These are phyloP conservation scores for Blastocystis sp. DNA, from an alignment of 352 stramenopile genomes.

Conservation along the genomic window DNA sequence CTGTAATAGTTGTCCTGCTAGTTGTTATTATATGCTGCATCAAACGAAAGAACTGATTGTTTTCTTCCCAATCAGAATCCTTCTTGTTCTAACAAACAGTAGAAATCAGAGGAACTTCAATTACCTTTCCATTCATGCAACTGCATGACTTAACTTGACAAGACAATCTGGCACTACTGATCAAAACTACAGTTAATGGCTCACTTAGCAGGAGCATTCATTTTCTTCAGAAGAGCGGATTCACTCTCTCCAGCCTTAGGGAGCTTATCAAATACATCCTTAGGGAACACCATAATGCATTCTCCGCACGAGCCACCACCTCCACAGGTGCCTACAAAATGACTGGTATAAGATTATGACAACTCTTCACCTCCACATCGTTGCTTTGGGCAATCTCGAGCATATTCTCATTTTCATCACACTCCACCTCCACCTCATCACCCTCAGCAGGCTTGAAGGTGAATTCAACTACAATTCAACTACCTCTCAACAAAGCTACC, in stretches of 20 bases:
- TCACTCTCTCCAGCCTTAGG: slow-evolving; percentile 60
- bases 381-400: slow-evolving; percentile 58
- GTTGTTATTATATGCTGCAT: background rate
- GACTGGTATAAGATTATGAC: background rate
- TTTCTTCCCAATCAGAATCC: background rate
- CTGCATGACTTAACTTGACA: slow-evolving; percentile 49
- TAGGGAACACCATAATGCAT: slow-evolving; percentile 54
- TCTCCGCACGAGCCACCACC: slow-evolving; percentile 52
- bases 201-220: slow-evolving; percentile 21
- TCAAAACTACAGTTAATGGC: background rate
- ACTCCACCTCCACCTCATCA: slow-evolving; percentile 58
- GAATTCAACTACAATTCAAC: slow-evolving; percentile 38
- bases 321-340: slow-evolving; percentile 23
- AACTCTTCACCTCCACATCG: slow-evolving; percentile 66
- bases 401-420: slow-evolving; percentile 44
- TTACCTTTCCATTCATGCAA: slow-evolving; percentile 31
- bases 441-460: slow-evolving; percentile 60
- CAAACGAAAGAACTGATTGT: slow-evolving; percentile 43
- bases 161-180: slow-evolving; percentile 36
- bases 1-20: background rate
- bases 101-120: slow-evolving; percentile 32
- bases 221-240: slow-evolving; percentile 54
- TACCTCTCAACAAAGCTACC: background rate
- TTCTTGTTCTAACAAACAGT: slow-evolving; percentile 48
- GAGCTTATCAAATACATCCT: slow-evolving; percentile 62